These are phyloP conservation scores for Leishmania tarentolae DNA, from an alignment of 208 protist genomes.

Conservation along the genomic window DNA sequence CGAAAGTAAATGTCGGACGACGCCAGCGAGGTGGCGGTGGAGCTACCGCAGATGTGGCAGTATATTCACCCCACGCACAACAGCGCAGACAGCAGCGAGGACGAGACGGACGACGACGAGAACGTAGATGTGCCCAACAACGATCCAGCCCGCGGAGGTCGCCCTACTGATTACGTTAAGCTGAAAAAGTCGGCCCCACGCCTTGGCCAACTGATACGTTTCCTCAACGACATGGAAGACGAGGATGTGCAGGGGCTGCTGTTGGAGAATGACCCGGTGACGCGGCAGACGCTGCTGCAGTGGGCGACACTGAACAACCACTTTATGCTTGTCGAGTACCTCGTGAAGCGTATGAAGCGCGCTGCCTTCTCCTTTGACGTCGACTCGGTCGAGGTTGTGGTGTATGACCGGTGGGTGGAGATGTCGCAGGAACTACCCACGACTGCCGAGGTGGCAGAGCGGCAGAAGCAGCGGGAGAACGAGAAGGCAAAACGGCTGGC, in stretches of 20 bases:
- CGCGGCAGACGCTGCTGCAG: conserved; percentile 84
- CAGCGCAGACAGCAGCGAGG: conserved; percentile 31
- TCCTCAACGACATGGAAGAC: conserved; percentile 84
- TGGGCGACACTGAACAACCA: conserved; percentile 87
- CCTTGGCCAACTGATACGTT: conserved; percentile 72
- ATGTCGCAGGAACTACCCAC: conserved; percentile 82
- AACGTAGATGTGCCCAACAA: conserved; percentile 28
- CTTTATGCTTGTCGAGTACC: conserved; percentile 85
- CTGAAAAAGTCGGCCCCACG: conserved; percentile 66
- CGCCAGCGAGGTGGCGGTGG: conserved; percentile 49
- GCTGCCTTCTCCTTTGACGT: conserved; percentile 82
- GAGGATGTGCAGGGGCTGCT: conserved; percentile 77
- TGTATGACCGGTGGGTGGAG: conserved; percentile 87
- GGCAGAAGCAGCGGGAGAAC: conserved; percentile 69
- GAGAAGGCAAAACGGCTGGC: conserved; percentile 65
- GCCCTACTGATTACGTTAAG: conserved; percentile 62
- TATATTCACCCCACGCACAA: conserved; percentile 73
- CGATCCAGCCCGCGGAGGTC: conserved; percentile 11
- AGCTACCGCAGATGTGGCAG: conserved; percentile 81
- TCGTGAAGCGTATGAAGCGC: conserved; percentile 77
- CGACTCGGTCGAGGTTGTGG: conserved; percentile 66
- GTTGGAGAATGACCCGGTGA: conserved; percentile 82
- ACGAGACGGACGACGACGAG: conserved; percentile 49
- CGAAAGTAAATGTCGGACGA: conserved; percentile 53
- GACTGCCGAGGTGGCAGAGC: conserved; percentile 70